Base-by-base conservation (phyloP, 2,329 filamentous ascomycete genomes). In the Seiridium cupressi region DNA sequence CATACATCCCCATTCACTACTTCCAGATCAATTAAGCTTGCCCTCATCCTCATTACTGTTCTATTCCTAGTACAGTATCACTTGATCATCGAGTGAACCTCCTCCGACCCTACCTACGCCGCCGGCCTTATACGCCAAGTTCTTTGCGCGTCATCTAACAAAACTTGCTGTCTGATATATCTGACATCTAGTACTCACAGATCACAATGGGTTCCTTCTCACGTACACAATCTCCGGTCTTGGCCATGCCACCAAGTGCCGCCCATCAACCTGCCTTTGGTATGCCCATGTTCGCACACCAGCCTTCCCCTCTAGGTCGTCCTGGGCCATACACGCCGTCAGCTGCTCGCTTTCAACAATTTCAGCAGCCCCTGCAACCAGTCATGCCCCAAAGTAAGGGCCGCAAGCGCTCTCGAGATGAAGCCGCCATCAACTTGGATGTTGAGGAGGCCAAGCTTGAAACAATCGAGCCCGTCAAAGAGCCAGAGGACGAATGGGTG, bases 321-420 rank as follows among this genome's bases (percentile, higher is more conserved):
- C 63, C 73, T 57, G 69, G 73, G 58, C 67, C 74, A 13, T 74
- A 77, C 63, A 68, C 71, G 60, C 66, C 72, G 42, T 62, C 73
- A 60, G 69, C 71, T 48, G 69, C 73, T 31, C 73, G 73, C 69
- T 66, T 72, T 35, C 71, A 49, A 32, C n/a, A 36, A 18, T 66
- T 71, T 32, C 71, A 70, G 49, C 40, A 62, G 48, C 64, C 71
- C 26, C 62, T 69, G 44, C 63, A 68, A 32, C 64, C 69, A 13
- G 57, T 59, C 56, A 66, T 61, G 51, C 66, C 69, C 44, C 69
- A 70, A 47, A 72, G 73, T n/a, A 84, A 85, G 66, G 88, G 90
- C 65, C 87, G 89, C 71, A 93, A 93, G 77, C 88, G 90, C 66
- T 91, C 89, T 63, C 84, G 90, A 70, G 88, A 91, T 69, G 90